phyloP scores from a whole-genome alignment of 2,329 filamentous ascomycete genomes.

The Aspergillus vadensis region DNA sequence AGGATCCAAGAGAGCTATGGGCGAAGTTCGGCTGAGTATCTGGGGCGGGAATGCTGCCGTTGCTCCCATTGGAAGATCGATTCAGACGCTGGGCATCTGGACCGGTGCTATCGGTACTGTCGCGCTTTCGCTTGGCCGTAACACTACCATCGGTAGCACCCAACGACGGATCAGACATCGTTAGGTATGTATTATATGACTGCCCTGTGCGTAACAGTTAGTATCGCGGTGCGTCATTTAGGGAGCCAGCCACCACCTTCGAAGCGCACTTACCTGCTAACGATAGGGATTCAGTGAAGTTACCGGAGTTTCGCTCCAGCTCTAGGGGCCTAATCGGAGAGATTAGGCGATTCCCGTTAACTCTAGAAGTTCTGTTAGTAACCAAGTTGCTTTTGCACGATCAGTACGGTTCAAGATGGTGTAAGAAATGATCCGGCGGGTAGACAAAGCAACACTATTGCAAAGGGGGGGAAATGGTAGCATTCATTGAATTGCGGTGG shows the following conservation, averaged over 20 bases:
- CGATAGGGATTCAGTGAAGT: neutral
- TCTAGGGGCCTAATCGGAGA: neutral
- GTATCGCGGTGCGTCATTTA: neutral
- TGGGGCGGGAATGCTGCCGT: slow-evolving; percentile 39
- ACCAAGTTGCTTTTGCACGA: neutral
- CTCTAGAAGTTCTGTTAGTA: slow-evolving; percentile 10
- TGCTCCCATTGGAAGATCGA: slow-evolving; percentile 44
- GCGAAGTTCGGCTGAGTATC: slow-evolving; percentile 38
- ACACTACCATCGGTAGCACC: slow-evolving; percentile 37
- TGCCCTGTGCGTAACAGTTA: neutral
- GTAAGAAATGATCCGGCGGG: neutral
- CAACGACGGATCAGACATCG: slow-evolving; percentile 44
- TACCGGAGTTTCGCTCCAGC: neutral
- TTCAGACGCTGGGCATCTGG: slow-evolving; percentile 45
- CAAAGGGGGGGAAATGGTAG: neutral
- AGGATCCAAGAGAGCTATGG: slow-evolving; percentile 37
- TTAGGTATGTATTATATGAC: slow-evolving; percentile 7
- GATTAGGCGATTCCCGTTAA: neutral
- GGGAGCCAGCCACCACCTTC: neutral
- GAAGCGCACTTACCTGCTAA: neutral
- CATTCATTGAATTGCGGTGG: neutral
- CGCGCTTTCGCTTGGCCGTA: slow-evolving; percentile 45
- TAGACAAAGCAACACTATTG: neutral
- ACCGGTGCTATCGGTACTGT: slow-evolving; percentile 41
- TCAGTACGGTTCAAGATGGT: neutral